Base-by-base conservation (phyloP, 164 flowering plant species). In the Kingdonia uniflora region DNA sequence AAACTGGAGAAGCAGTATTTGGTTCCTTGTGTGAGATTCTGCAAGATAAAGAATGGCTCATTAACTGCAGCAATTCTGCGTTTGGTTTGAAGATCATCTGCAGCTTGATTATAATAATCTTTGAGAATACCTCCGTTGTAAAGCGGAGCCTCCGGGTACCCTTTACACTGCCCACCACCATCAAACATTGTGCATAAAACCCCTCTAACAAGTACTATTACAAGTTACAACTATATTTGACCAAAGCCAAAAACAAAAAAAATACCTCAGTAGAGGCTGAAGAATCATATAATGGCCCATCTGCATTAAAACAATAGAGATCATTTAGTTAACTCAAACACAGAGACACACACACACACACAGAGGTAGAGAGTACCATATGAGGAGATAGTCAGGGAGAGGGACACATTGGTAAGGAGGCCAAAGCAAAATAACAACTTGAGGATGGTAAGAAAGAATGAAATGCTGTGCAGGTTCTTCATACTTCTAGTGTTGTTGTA, bases 221-320 rank as follows among this genome's bases (percentile, higher is more conserved):
- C n/a, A 17, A 12, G 14, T n/a, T 1, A 29, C 16, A 23, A 5
- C 7, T 42, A n/a, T 11, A 6, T 47, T 20, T 15, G 14, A 11
- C 19, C 11, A 16, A 37, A 15, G 3, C 41, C 13, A 29, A 22
- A 17, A 23, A 47, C 14, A 22, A 20, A 53, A 53, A 38, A n/a
- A 16, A n/a, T 72, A 88, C 95, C 91, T 88, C 74, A 0, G 81
- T 72, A 60, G 80, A 85, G 43, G 97, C 97, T 13, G 91, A 71
- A 44, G 63, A 73, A 62, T 88, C 95, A 51, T 88, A 88, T 0
- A 67, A 21, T 35, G 82, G 87, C 43, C 82, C 89, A 63, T 77
- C 97, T 85, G 83, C 78, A 68, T 51, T 24, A 57, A 29, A 8
- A 29, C 8, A 29, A 29, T 29, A 3, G 4, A 29, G 6, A 29